Percentiles rank a stretch among this genome's conserved stretches.
phyloP scores from a whole-genome alignment of 176 grass and related monocot genomes.

The Carex myosuroides region DNA sequence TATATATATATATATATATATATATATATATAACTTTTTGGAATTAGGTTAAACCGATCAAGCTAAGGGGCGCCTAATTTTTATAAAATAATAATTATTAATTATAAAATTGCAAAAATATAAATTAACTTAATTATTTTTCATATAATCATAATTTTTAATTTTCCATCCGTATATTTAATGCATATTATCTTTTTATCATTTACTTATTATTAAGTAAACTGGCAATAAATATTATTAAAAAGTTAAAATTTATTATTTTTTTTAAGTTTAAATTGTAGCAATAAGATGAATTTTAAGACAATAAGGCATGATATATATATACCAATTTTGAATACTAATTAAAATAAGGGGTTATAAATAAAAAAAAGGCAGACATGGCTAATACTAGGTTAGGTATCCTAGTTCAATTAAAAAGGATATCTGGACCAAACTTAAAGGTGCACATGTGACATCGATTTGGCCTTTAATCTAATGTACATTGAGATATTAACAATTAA shows the following conservation, averaged over 20 bases:
- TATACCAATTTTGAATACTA: no score
- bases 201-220: no score
- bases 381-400: not conserved
- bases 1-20: not conserved
- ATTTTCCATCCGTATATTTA: no score
- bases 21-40: not conserved
- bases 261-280: no score
- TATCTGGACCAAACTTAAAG: not conserved
- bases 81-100: not conserved
- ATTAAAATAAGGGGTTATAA: not conserved
- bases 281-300: not conserved
- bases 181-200: no score
- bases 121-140: no score
- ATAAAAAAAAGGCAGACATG: not conserved
- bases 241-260: no score
- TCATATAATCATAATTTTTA: no score
- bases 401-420: not conserved
- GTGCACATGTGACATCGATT: not conserved
- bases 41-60: not conserved
- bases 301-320: not conserved
- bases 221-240: no score
- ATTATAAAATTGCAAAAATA: no score
- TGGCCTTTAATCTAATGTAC: not conserved
- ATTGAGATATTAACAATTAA: not conserved
- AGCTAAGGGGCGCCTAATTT: not conserved